Base-by-base conservation (phyloP, 192 early-diverging fungal genomes). In the Gryganskiella cystojenkinii region DNA sequence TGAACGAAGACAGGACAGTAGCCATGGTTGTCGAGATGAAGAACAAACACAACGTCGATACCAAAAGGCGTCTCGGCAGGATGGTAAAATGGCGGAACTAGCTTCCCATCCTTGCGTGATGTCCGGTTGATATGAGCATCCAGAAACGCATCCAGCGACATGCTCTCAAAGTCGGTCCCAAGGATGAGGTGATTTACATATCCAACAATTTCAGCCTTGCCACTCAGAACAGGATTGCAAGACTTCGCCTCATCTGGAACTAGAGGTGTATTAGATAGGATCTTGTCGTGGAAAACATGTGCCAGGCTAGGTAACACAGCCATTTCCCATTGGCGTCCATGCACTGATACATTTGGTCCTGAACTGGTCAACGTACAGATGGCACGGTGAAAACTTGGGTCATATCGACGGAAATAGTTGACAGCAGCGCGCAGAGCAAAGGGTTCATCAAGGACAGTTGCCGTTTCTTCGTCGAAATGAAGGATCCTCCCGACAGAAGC, bases 401-500 rank as follows among this genome's bases (percentile, higher is more conserved):
- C 65, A 34, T 46, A 13, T 25, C 22, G 7, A 25, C 33, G 65
- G 17, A 67, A 67, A 24, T 57, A 58, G 55, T 58, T 56, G 54
- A 58, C 44, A 3, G 65, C 55, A 19, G 65, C 56, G 20, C 46
- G 65, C 46, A 58, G 3, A 51, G 34, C 54, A 51, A 58, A 51
- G 4, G 65, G 65, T 20, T 67, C 65, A 28, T 67, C 46, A 14
- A 67, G 24, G 15, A 67, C 45, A 10, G 55, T 67, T 28, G 6
- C 28, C 30, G 55, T 27, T 24, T 51, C 5, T 15, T 34, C 51
- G 17, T 19, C 52, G 51, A 66, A 14, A 66, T 47, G 19, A 34
- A 67, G 24, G 55, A 58, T 67, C 37, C 65, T 34, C 24, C 65
- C 65, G 30, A 67, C 65, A 67, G 65, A 67, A 8, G 55, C 65